phyloP scores from a whole-genome alignment of 2,329 filamentous ascomycete species.

The Ilyonectria destructans region DNA sequence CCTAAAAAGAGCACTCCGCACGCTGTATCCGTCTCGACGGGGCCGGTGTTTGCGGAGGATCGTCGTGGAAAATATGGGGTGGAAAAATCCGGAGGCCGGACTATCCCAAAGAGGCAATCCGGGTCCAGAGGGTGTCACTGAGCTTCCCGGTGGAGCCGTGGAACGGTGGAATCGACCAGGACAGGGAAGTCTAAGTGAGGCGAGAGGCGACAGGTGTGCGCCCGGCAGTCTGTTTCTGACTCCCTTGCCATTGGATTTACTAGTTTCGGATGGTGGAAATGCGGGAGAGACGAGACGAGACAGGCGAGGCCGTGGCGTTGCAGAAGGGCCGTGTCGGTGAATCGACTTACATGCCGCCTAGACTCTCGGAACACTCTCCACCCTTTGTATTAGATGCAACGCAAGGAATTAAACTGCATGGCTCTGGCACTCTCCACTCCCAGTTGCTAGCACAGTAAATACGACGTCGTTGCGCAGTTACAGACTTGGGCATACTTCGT shows the following conservation, averaged over 20 bases:
- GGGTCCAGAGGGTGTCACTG: constrained; percentile 31
- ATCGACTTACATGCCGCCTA: constrained; percentile 12
- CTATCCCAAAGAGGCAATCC: constrained; percentile 41
- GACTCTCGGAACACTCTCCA: constrained; percentile 10
- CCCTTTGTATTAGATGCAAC: constrained; percentile 15
- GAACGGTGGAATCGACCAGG: constrained; percentile 2
- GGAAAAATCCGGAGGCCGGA: constrained; percentile 31
- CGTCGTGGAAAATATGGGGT: constrained; percentile 14
- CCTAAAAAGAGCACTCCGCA: neutral
- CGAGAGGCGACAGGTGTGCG: neutral
- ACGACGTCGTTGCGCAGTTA: no score
- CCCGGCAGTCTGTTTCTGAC: constrained; percentile 12
- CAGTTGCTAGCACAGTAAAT: neutral
- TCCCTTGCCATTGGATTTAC: neutral
- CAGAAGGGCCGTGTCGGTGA: neutral
- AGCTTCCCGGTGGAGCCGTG: neutral
- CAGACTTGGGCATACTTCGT: constrained; percentile 4
- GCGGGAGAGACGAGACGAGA: neutral
- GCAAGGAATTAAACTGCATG: constrained; percentile 22
- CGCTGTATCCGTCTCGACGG: constrained; percentile 18
- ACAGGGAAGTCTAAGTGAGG: constrained; percentile 15
- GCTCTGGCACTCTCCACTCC: constrained; percentile 7
- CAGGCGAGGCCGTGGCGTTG: neutral
- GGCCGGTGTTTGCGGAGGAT: constrained; percentile 27
- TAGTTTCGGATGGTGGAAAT: neutral